Conservation (phyloP, 75 land plant genomes). For the Sequoia sempervirens region DNA sequence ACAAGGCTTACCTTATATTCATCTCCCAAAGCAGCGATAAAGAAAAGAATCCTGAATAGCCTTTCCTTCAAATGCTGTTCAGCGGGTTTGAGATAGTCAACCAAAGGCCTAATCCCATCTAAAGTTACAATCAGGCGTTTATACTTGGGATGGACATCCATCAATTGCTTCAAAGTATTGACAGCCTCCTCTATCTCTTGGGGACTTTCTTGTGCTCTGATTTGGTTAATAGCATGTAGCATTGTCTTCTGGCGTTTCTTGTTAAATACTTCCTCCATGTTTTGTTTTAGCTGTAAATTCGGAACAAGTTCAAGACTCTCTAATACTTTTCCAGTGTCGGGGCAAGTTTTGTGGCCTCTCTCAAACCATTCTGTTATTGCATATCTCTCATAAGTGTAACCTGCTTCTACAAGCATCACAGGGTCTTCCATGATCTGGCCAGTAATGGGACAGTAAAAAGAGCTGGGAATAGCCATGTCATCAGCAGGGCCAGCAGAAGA, state of each 20-base stretch:
- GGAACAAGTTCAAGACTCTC: slow-evolving; percentile 16
- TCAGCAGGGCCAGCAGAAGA: slow-evolving; percentile 2
- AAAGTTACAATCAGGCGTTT: slow-evolving; percentile 16
- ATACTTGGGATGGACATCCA: slow-evolving; percentile 12
- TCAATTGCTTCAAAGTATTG: slow-evolving; percentile 9
- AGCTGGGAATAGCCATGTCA: slow-evolving; percentile 12
- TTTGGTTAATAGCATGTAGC: slow-evolving; percentile 9
- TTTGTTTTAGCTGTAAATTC: slow-evolving; percentile 12
- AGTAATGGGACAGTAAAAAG: slow-evolving; percentile 24
- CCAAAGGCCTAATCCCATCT: slow-evolving; percentile 17
- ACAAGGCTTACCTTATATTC: slow-evolving; percentile 20
- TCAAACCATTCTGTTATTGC: slow-evolving; percentile 27
- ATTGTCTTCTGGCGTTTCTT: background rate
- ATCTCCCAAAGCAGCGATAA: slow-evolving; percentile 17
- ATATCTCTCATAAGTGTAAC: slow-evolving; percentile 20
- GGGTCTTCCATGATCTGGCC: slow-evolving; percentile 26
- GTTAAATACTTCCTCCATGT: slow-evolving; percentile 17
- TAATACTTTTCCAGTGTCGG: slow-evolving; percentile 16
- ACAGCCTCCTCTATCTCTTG: slow-evolving; percentile 14
- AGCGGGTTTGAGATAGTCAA: slow-evolving; percentile 16
- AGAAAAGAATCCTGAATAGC: slow-evolving; percentile 11
- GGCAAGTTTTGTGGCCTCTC: slow-evolving; percentile 18
- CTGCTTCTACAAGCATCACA: slow-evolving; percentile 21
- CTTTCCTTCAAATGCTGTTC: slow-evolving; percentile 11
- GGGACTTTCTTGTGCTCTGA: slow-evolving; percentile 6